Evolutionary conservation across 495 filamentous ascomycete genomes (phyloP), one percentile per base, ranked within the genome.

Genomic region (Xylaria intraflava): DNA sequence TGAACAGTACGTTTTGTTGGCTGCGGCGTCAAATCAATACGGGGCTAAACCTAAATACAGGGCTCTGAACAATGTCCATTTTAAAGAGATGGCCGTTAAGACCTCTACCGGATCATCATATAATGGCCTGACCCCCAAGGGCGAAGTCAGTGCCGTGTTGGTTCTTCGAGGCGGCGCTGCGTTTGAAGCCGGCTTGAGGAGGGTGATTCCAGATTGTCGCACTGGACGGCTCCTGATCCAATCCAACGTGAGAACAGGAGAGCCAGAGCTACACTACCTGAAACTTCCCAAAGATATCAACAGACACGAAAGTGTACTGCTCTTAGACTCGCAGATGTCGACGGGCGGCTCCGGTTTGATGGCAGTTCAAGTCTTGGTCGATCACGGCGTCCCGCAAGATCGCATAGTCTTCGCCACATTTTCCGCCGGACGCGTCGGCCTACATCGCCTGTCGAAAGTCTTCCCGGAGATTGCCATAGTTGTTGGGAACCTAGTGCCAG

Each of bases 271-370:
- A 47, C 94, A 97, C 65, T 97, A 87, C 59, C 72, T 87, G 17
- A 88, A 86, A 31, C 73, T 98, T 4, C 84, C 90, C 2, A 67
- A 75, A 16, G 76, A 86, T 51, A 84, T 95, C 53, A 72, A 77
- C 47, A 65, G 75, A 56, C 85, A 95, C 65, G 81, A 85, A 53
- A 82, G 83, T 45, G 89, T 98, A 12, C 76, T 98, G 46, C 73
- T 98, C 31, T 72, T 97, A 16, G 94, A 97, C 67, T 82, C 90
- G 17, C 93, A 98, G 65, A 96, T 98, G 85, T 86, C 86, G 14
- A 89, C 85, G 54, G 93, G 93, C 16, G 92, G 90, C 29, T 89
- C 93, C 35, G 94, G 91, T 6, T 73, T 98, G 43, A 98, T 98
- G 93, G 91, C 93, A 3, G 92, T 97, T 26, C 85, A 89, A 57